A percentile compares a stretch with the other conserved stretches of the same genome.
Conservation (phyloP, 768 basidiomycete genomes). For the Cyclocybe cylindracea region DNA sequence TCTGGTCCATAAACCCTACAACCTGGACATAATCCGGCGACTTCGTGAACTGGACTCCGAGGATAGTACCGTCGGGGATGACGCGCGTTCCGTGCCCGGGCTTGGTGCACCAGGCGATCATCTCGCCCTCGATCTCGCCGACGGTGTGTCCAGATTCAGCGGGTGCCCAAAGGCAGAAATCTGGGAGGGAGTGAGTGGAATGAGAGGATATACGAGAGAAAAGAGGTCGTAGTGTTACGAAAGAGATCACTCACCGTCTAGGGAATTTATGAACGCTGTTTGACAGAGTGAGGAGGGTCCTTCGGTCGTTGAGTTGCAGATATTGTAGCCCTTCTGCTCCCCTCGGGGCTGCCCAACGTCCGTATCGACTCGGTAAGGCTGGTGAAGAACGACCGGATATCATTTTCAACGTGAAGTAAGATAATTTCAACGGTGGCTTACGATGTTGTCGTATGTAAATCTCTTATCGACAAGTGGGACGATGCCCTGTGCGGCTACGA, state of each 20-base stretch:
- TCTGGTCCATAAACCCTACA: conserved; percentile 69
- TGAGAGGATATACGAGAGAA: neutral
- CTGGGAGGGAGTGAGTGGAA: conserved; percentile 16
- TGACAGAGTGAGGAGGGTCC: conserved; percentile 60
- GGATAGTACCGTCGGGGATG: conserved; percentile 68
- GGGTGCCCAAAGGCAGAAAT: conserved; percentile 75
- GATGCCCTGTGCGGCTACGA: neutral
- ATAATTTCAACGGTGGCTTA: conserved; percentile 13
- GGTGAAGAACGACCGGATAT: neutral
- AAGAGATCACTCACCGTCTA: conserved; percentile 27
- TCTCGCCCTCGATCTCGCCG: conserved; percentile 69
- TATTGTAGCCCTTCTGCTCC: conserved; percentile 65
- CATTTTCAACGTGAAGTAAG: no score
- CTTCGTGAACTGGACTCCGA: conserved; percentile 65
- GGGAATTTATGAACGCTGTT: conserved; percentile 56
- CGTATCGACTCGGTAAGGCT: conserved; percentile 39
- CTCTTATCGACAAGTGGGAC: conserved; percentile 14
- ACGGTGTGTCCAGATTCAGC: conserved; percentile 52
- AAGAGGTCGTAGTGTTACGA: neutral
- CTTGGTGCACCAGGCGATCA: conserved; percentile 79
- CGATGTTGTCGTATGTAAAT: conserved; percentile 28
- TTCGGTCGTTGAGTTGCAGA: conserved; percentile 68
- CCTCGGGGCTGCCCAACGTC: conserved; percentile 34
- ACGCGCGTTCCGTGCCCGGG: conserved; percentile 69
- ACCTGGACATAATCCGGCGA: conserved; percentile 66